Evolutionary conservation across 768 basidiomycete genomes (phyloP).

Genomic region (Leccinum longicurvipes): DNA sequence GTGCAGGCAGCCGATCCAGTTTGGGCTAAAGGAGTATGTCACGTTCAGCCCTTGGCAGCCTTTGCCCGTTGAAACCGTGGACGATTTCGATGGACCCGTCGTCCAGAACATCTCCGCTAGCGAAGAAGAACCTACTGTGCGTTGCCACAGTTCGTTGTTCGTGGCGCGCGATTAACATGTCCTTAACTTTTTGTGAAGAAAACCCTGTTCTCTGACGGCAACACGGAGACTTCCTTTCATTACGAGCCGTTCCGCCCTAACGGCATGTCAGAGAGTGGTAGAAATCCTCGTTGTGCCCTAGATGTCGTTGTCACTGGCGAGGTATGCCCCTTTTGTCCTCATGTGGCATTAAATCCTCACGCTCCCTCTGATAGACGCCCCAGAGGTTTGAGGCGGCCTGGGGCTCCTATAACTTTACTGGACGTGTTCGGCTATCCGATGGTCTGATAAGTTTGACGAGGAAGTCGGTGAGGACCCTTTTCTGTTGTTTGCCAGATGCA

Average conservation of each 20-base stretch:
- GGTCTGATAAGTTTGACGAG: constrained; percentile 61
- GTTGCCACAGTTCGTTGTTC: constrained; percentile 5
- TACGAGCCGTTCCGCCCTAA: constrained; percentile 32
- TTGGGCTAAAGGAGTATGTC: constrained; percentile 42
- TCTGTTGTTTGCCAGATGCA: constrained; percentile 1
- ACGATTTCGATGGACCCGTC: constrained; percentile 22
- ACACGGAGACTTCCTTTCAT: constrained; percentile 20
- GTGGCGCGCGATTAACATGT: constrained; percentile 21
- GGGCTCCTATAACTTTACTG: constrained; percentile 61
- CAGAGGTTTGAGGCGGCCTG: constrained; percentile 56
- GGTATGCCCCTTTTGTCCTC: constrained; percentile 23
- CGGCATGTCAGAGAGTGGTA: constrained; percentile 26
- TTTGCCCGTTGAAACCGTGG: constrained; percentile 21
- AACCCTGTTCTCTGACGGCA: constrained; percentile 30
- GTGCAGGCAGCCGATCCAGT: constrained; percentile 50
- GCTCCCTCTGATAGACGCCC: constrained; percentile 42
- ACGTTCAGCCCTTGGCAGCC: constrained; percentile 41
- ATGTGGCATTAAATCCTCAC: constrained; percentile 23
- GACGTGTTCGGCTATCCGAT: constrained; percentile 51
- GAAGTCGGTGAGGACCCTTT: constrained; percentile 46
- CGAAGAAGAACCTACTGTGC: constrained; percentile 24
- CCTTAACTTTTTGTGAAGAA: constrained; percentile 12
- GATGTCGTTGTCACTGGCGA: constrained; percentile 38
- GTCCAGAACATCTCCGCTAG: constrained; percentile 20
- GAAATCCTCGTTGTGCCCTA: constrained; percentile 29